These are phyloP conservation scores for Tricladium varicosporioides DNA, from an alignment of 2,329 filamentous ascomycete genomes.

Conservation along the genomic window DNA sequence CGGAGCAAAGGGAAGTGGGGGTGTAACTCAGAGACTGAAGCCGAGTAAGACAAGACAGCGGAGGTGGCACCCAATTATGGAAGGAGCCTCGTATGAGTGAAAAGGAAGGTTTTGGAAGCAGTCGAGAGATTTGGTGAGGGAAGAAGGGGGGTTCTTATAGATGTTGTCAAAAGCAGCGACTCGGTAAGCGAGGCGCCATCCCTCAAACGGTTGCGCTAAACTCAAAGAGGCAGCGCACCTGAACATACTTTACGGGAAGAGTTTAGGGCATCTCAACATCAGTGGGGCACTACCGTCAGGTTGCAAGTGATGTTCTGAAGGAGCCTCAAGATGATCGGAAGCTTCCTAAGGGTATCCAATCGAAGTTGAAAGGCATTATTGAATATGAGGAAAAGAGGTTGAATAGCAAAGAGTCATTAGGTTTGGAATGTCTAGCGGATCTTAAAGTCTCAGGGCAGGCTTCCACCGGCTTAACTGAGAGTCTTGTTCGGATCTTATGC, in stretches of 20 bases:
- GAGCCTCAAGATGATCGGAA: background rate
- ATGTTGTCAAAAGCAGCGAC: too few relatives aligned
- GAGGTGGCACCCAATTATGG: too few relatives aligned
- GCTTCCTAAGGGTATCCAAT: background rate
- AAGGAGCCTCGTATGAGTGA: too few relatives aligned
- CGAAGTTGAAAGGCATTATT: background rate
- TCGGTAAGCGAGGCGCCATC: too few relatives aligned
- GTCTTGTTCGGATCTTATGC: background rate
- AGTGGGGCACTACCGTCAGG: background rate
- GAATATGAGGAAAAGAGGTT: background rate
- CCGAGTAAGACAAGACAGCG: too few relatives aligned
- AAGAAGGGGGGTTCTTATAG: too few relatives aligned
- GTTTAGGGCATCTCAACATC: background rate
- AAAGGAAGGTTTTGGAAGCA: too few relatives aligned
- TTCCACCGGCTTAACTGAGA: background rate
- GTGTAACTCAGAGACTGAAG: too few relatives aligned
- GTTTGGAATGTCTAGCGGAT: background rate
- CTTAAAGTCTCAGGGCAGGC: background rate
- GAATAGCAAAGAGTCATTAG: background rate
- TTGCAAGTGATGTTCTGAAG: background rate
- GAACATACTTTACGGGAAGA: background rate
- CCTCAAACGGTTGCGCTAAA: too few relatives aligned
- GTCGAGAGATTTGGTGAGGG: too few relatives aligned
- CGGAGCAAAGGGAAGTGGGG: too few relatives aligned
- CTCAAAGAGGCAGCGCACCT: too few relatives aligned